Conservation (phyloP, 257 asterid species). For the Capsicum chinense region DNA sequence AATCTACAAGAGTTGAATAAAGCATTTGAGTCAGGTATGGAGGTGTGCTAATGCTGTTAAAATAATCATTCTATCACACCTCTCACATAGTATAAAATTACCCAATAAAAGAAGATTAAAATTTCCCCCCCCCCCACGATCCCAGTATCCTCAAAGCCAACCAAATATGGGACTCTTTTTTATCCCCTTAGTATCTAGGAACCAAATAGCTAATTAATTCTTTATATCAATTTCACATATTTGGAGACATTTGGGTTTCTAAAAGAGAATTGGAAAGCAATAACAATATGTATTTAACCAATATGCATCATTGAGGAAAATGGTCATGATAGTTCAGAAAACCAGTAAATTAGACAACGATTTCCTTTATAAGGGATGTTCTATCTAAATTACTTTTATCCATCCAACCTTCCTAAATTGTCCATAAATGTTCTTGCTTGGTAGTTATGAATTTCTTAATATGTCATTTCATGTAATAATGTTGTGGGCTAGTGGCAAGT, state of each 20-base stretch:
- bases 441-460: not conserved
- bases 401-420: too few relatives aligned
- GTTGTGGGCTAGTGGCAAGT: not conserved
- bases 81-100: not conserved
- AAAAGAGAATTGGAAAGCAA: not conserved
- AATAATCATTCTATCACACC: not conserved
- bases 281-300: not conserved
- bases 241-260: not conserved
- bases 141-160: not conserved
- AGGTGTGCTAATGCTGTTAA: not conserved
- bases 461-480: not conserved
- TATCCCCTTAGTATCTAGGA: not conserved
- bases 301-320: not conserved
- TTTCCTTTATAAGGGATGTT: not conserved
- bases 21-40: not conserved
- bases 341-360: not conserved
- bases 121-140: constrained; percentile 8
- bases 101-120: not conserved
- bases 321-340: not conserved
- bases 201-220: not conserved
- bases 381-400: not conserved
- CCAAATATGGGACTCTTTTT: not conserved
- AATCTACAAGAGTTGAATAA: not conserved
- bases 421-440: too few relatives aligned
- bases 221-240: not conserved